Evolutionary conservation across 2,329 filamentous ascomycete species (phyloP).

Genomic region (Basipetospora chlamydospora): DNA sequence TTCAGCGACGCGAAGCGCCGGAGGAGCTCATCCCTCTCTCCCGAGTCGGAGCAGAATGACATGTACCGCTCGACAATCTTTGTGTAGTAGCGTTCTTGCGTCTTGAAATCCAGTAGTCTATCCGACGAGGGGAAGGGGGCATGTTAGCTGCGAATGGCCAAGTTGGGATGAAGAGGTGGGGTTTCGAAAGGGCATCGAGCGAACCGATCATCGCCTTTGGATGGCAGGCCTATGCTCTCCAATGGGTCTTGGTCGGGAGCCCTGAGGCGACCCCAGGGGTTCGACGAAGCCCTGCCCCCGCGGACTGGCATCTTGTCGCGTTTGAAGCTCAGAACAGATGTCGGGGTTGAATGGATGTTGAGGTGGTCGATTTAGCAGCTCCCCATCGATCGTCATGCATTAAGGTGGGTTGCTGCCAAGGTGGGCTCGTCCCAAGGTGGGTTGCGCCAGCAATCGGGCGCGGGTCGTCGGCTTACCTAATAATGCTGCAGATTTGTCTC

Average conservation of each 20-base stretch:
- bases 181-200: too few species aligned
- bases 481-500: too few species aligned
- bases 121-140: not conserved
- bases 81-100: conserved; percentile 74
- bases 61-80: conserved; percentile 82
- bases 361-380: too few species aligned
- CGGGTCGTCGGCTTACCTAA: not conserved
- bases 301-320: conserved; percentile 3
- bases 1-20: conserved; percentile 55
- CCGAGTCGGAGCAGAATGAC: conserved; percentile 66
- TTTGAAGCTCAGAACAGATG: too few species aligned
- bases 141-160: too few species aligned
- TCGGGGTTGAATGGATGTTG: too few species aligned
- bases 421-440: too few species aligned
- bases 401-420: too few species aligned
- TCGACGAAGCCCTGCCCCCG: conserved; percentile 24
- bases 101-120: conserved; percentile 59
- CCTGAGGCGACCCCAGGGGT: conserved; percentile 57
- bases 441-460: not conserved
- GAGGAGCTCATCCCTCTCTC: conserved; percentile 58
- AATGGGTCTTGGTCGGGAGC: conserved; percentile 62
- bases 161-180: too few species aligned
- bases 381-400: too few species aligned
- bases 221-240: conserved; percentile 70
- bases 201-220: conserved; percentile 80